Conservation (phyloP, 257 asterid genomes). For the Cinchona pubescens region DNA sequence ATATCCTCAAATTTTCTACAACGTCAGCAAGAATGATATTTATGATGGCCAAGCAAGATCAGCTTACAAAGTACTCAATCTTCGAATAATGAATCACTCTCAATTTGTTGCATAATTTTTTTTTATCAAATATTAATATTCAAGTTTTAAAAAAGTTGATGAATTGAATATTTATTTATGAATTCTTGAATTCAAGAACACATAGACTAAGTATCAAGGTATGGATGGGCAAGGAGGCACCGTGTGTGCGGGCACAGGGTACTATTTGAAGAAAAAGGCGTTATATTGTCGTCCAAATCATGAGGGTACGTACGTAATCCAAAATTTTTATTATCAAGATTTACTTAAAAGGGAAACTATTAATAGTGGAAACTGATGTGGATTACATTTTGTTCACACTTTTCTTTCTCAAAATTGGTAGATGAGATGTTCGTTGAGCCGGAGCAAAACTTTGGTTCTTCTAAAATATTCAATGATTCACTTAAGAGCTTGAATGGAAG, state of each 20-base stretch:
- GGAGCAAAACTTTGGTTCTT: constrained; percentile 49
- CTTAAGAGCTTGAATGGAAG: constrained; percentile 32
- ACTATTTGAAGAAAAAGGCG: constrained; percentile 63
- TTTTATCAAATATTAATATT: background rate
- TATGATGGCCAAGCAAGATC: constrained; percentile 84
- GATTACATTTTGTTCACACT: background rate
- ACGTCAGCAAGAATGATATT: constrained; percentile 69
- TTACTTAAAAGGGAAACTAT: background rate
- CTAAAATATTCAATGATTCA: constrained; percentile 47
- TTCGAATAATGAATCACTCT: too few relatives aligned
- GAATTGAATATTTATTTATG: background rate
- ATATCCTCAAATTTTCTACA: constrained; percentile 74
- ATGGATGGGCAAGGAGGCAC: constrained; percentile 78
- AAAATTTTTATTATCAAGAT: background rate
- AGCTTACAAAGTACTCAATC: constrained; percentile 48
- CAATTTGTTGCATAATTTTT: background rate
- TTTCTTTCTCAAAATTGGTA: constrained; percentile 19
- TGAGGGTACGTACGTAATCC: constrained; percentile 34
- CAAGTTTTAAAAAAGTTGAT: too few relatives aligned
- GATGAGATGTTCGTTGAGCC: constrained; percentile 46
- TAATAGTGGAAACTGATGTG: too few relatives aligned
- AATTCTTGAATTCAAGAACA: background rate
- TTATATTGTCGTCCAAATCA: constrained; percentile 47
- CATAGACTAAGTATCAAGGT: constrained; percentile 78
- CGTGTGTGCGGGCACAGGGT: constrained; percentile 68